These are phyloP conservation scores for Backusella sp. DNA, from an alignment of 192 early-diverging fungal species.

Conservation along the genomic window DNA sequence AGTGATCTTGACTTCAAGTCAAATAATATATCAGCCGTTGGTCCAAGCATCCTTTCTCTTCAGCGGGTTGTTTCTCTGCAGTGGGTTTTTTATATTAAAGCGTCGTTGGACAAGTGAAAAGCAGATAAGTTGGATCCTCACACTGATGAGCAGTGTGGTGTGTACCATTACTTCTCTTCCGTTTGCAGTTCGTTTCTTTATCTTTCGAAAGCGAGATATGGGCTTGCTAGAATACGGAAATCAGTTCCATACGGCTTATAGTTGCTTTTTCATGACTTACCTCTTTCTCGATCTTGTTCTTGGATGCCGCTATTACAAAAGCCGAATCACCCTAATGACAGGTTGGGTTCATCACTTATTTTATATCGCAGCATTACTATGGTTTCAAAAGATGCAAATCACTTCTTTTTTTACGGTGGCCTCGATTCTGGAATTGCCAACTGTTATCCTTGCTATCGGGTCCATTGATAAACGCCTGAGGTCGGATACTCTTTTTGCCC, in stretches of 20 bases:
- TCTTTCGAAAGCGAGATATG: conserved; percentile 19
- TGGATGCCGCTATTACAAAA: conserved; percentile 49
- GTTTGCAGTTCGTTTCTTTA: conserved; percentile 12
- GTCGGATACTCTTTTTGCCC: conserved; percentile 50
- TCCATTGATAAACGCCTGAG: conserved; percentile 44
- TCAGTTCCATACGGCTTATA: conserved; percentile 29
- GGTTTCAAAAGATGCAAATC: conserved; percentile 13
- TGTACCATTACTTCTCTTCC: conserved; percentile 11
- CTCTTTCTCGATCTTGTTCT: conserved; percentile 50
- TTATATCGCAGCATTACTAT: conserved; percentile 40
- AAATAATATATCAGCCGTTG: not conserved
- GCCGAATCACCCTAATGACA: conserved; percentile 45
- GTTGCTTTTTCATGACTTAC: conserved; percentile 54
- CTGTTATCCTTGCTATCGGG: conserved; percentile 52
- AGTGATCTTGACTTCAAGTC: not conserved
- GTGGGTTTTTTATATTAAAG: conserved; percentile 5
- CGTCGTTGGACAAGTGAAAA: conserved; percentile 12
- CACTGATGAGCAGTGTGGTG: conserved; percentile 19
- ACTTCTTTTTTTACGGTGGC: conserved; percentile 45
- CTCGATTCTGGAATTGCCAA: conserved; percentile 58
- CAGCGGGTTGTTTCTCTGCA: not conserved
- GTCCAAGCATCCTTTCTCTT: not conserved
- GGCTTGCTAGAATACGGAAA: conserved; percentile 8
- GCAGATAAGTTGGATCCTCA: conserved; percentile 28
- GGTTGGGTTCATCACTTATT: conserved; percentile 63